These are phyloP conservation scores for Boletus semigastroideus DNA, from an alignment of 1,284 basidiomycete genomes.

Conservation along the genomic window DNA sequence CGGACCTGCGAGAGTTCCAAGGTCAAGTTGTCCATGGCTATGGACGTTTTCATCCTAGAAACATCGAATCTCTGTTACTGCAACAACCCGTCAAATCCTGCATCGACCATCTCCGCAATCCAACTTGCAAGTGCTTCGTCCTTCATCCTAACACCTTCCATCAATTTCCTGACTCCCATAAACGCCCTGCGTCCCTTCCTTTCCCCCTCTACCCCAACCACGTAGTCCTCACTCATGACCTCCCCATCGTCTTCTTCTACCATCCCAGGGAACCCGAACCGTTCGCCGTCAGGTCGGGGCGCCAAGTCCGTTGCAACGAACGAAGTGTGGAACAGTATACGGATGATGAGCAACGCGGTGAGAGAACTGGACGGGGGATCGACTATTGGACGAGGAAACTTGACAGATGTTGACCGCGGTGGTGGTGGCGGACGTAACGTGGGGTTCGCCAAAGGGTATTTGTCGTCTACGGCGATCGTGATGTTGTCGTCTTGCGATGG, in stretches of 20 bases:
- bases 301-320: conserved; percentile 70
- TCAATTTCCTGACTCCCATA: conserved; percentile 52
- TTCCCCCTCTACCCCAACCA: conserved; percentile 61
- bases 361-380: conserved; percentile 74
- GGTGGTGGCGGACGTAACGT: conserved; percentile 65
- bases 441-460: conserved; percentile 58
- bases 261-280: conserved; percentile 79
- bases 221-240: conserved; percentile 29
- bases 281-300: conserved; percentile 71
- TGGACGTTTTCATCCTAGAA: conserved; percentile 1
- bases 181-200: conserved; percentile 70
- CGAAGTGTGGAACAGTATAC: conserved; percentile 71
- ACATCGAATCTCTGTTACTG: conserved; percentile 13
- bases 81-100: conserved; percentile 38
- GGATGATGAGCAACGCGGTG: conserved; percentile 72
- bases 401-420: conserved; percentile 55
- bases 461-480: conserved; percentile 55
- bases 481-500: conserved; percentile 68
- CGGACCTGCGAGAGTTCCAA: background rate
- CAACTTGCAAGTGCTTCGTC: conserved; percentile 73
- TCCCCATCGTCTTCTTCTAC: conserved; percentile 65
- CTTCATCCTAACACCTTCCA: conserved; percentile 65
- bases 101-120: conserved; percentile 78
- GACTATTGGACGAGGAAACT: conserved; percentile 51
- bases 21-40: background rate